Evolutionary conservation across 75 land plant genomes (phyloP), one percentile per base, ranked within the genome.

Genomic region (Cupressus sempervirens): DNA sequence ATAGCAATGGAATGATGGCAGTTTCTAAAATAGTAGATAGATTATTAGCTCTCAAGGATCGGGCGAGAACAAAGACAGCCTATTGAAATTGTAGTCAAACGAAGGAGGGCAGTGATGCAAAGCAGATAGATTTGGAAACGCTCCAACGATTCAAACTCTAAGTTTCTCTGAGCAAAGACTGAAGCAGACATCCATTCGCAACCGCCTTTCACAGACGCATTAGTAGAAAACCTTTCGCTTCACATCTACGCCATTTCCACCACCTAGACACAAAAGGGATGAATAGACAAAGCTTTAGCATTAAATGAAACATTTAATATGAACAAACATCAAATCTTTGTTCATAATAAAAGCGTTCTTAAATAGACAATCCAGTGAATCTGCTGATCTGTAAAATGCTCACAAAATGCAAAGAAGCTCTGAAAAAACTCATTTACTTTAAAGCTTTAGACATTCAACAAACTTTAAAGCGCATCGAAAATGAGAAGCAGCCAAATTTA

Each of bases 141-240:
- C 29, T 79, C 50, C 48, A 45, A 50, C 23, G 30, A n/a, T 13
- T 79, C 81, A 50, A 45, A 79, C 48, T 79, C 48, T 79, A 2
- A n/a, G 12, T 43, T 79, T 79, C 14, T 43, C 48, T 45, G 12
- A 45, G 79, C 43, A 20, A 40, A 7, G 26, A 41, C 1, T 76
- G 81, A 45, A 41, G 32, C 81, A 14, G 81, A 41, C 13, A 2
- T 79, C 81, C 81, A 79, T 79, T 79, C 81, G n/a, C 81, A n/a
- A 50, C 81, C 26, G n/a, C 46, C 50, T 45, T 45, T 43, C 81
- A 26, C 81, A 40, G 14, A 79, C 3, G 10, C 50, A 40, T 48
- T 26, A 23, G 10, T 10, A n/a, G n/a, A 77, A 77, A 23, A n/a
- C 26, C 23, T n/a, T 79, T 30, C 50, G 13, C 46, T 79, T 23